These are phyloP conservation scores for Trypanosomatidae sp. DNA, from an alignment of 208 protist species.

Conservation along the genomic window DNA sequence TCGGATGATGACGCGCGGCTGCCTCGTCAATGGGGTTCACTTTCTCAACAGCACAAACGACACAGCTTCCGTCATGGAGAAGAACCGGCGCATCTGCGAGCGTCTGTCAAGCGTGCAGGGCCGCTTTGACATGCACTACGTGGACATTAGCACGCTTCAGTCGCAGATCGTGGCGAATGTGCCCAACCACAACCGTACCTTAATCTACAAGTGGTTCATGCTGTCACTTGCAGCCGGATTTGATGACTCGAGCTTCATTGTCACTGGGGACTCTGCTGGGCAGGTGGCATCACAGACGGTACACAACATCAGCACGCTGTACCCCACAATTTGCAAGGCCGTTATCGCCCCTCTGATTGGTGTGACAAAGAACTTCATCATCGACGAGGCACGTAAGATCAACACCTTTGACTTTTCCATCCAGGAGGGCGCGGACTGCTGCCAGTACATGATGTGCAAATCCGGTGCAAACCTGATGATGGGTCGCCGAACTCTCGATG, in stretches of 20 bases:
- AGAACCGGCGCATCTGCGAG: constrained; percentile 74
- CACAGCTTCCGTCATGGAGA: constrained; percentile 71
- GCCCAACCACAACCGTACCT: constrained; percentile 74
- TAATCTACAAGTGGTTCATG: constrained; percentile 91
- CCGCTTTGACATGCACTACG: constrained; percentile 75
- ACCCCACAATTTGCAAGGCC: constrained; percentile 63
- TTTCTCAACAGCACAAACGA: constrained; percentile 88
- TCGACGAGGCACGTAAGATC: constrained; percentile 66
- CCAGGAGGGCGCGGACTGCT: constrained; percentile 82
- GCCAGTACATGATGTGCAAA: constrained; percentile 91
- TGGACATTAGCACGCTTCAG: constrained; percentile 84
- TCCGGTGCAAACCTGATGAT: constrained; percentile 76
- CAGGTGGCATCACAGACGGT: constrained; percentile 88
- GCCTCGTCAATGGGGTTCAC: constrained; percentile 68
- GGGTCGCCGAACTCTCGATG: constrained; percentile 48
- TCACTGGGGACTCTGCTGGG: constrained; percentile 73
- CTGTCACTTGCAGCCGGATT: constrained; percentile 61
- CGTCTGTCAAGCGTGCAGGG: constrained; percentile 66
- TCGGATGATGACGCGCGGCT: constrained; percentile 85
- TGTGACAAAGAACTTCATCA: constrained; percentile 68
- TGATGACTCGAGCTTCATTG: constrained; percentile 62
- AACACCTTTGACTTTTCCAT: constrained; percentile 73
- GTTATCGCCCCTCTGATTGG: constrained; percentile 73
- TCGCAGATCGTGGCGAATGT: constrained; percentile 81
- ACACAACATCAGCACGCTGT: constrained; percentile 79